Percentiles rank a stretch among this genome's conserved stretches.
Conservation (phyloP, 2,329 filamentous ascomycete genomes). For the Daldinia eschscholtzii region DNA sequence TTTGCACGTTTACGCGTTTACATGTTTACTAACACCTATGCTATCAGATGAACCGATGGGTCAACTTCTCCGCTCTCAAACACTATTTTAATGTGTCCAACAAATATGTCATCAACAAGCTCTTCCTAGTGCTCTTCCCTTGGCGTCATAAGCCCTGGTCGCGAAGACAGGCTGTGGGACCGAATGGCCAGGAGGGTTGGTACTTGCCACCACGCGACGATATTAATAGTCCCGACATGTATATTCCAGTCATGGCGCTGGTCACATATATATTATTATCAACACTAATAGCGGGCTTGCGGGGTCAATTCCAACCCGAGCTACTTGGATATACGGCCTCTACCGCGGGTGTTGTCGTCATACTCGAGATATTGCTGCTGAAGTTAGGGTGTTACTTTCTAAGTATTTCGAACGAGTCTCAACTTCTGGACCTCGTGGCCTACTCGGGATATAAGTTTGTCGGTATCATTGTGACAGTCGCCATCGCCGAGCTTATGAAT, state of each 20-base stretch:
- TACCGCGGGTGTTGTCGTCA: slow-evolving; percentile 83
- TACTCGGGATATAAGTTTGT: slow-evolving; percentile 99
- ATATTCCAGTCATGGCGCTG: slow-evolving; percentile 93
- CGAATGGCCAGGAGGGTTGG: slow-evolving; percentile 77
- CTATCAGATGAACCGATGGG: slow-evolving; percentile 73
- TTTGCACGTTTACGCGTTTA: not conserved
- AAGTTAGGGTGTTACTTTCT: slow-evolving; percentile 95
- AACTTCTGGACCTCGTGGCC: slow-evolving; percentile 92
- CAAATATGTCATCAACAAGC: slow-evolving; percentile 93
- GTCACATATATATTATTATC: slow-evolving; percentile 97
- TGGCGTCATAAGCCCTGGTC: slow-evolving; percentile 99
- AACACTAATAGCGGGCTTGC: slow-evolving; percentile 87
- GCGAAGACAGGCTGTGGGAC: slow-evolving; percentile 82
- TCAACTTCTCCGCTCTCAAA: slow-evolving; percentile 93
- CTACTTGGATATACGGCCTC: slow-evolving; percentile 90
- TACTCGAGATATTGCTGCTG: slow-evolving; percentile 88
- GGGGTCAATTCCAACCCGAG: slow-evolving; percentile 93
- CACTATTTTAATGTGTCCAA: slow-evolving; percentile 99
- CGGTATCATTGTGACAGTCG: slow-evolving; percentile 90
- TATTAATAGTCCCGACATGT: slow-evolving; percentile 98
- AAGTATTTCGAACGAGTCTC: slow-evolving; percentile 92
- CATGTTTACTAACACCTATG: not conserved
- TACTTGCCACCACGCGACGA: slow-evolving; percentile 95
- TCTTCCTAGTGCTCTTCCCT: slow-evolving; percentile 93
- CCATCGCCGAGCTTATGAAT: slow-evolving; percentile 81